A percentile compares a stretch with the other conserved stretches of the same genome.
These are phyloP conservation scores for Elsinoe necatrix DNA, from an alignment of 2,329 filamentous ascomycete genomes.

Conservation along the genomic window DNA sequence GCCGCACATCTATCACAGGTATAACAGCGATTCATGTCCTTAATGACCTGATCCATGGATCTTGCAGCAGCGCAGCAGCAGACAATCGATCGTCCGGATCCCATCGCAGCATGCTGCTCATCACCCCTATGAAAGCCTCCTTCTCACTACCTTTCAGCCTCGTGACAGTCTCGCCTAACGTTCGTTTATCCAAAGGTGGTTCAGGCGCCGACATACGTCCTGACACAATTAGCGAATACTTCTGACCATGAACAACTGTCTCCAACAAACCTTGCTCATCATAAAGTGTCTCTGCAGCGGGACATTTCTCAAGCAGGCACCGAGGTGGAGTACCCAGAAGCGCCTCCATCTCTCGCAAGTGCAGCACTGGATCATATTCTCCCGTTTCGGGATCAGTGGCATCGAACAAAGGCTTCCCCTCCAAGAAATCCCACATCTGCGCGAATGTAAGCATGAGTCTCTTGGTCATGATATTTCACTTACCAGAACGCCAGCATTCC, in stretches of 20 bases:
- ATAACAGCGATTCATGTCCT: background rate
- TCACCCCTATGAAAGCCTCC: slow-evolving; percentile 25
- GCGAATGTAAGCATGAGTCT: background rate
- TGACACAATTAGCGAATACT: background rate
- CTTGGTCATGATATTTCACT: background rate
- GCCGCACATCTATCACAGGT: no score
- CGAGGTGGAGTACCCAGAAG: slow-evolving; percentile 21
- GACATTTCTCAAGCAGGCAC: slow-evolving; percentile 17
- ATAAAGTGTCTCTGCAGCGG: slow-evolving; percentile 2
- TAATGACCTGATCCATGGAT: slow-evolving; percentile 2
- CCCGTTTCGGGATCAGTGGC: background rate
- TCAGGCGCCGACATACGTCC: background rate
- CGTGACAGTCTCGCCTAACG: background rate
- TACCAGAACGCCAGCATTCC: slow-evolving; percentile 16
- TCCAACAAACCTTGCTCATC: slow-evolving; percentile 14
- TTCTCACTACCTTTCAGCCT: background rate
- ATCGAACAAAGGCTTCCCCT: background rate
- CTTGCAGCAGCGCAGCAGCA: slow-evolving; percentile 21
- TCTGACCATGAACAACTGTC: background rate
- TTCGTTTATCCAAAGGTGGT: background rate
- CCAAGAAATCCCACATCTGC: background rate
- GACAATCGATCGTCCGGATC: slow-evolving; percentile 23
- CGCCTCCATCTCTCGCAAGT: slow-evolving; percentile 18
- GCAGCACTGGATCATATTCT: background rate
- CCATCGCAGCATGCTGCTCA: slow-evolving; percentile 34